phyloP scores from a whole-genome alignment of 176 grass and related monocot genomes.

The Oryza rufipogon region DNA sequence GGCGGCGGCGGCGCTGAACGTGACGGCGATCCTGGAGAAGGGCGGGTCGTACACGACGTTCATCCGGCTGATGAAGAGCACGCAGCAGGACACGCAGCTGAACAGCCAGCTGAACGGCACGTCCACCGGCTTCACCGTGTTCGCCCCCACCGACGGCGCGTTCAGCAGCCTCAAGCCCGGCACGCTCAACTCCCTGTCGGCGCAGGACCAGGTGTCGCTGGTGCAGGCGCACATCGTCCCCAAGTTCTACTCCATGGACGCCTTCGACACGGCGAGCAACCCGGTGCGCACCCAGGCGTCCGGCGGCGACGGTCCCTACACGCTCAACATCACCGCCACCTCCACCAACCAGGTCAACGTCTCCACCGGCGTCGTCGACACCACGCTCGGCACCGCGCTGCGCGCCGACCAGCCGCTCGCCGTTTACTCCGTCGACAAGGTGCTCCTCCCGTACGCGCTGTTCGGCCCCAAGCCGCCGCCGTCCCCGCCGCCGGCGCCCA shows the following conservation, averaged over 20 bases:
- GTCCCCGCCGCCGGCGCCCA: slow-evolving; percentile 44
- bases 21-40: slow-evolving; percentile 82
- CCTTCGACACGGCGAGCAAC: slow-evolving; percentile 85
- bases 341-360: slow-evolving; percentile 63
- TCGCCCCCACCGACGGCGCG: slow-evolving; percentile 83
- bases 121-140: slow-evolving; percentile 65
- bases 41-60: slow-evolving; percentile 60
- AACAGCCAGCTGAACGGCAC: slow-evolving; percentile 77
- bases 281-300: slow-evolving; percentile 87
- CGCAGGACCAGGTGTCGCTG: slow-evolving; percentile 73
- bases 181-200: slow-evolving; percentile 64
- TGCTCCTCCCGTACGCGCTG: slow-evolving; percentile 65
- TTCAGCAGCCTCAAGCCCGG: slow-evolving; percentile 74
- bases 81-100: slow-evolving; percentile 76
- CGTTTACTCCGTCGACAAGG: slow-evolving; percentile 78
- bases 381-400: slow-evolving; percentile 50
- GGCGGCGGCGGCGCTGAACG: slow-evolving; percentile 44
- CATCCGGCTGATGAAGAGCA: slow-evolving; percentile 66
- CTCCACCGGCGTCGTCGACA: slow-evolving; percentile 68
- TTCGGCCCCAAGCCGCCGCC: slow-evolving; percentile 66
- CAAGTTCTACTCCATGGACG: slow-evolving; percentile 48
- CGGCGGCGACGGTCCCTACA: slow-evolving; percentile 61
- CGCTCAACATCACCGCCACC: slow-evolving; percentile 75
- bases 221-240: slow-evolving; percentile 80
- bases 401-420: slow-evolving; percentile 50